These are phyloP conservation scores for Eudorina sp. DNA, from an alignment of 139 green algal species.

Conservation along the genomic window DNA sequence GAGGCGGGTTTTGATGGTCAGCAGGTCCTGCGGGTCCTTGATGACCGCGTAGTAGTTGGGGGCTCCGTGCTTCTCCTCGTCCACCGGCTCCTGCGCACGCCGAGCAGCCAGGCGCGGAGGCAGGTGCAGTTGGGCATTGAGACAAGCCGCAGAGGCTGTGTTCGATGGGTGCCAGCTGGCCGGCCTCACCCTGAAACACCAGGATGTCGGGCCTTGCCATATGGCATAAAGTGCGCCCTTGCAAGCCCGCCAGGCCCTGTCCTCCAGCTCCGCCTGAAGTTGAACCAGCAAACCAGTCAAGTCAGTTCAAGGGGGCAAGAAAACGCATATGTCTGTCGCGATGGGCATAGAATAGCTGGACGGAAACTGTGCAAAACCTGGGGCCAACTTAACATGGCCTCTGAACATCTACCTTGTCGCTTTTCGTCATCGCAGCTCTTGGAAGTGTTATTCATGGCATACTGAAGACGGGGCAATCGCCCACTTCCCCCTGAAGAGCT, in stretches of 20 bases:
- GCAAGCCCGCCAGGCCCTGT: conserved; percentile 4
- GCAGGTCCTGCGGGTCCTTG: conserved; percentile 42
- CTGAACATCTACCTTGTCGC: not conserved
- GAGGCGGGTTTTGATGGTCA: not conserved
- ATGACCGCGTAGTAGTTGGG: conserved; percentile 34
- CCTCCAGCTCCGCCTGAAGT: not conserved
- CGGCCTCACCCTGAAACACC: conserved; percentile 36
- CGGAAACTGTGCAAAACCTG: conserved; percentile 20
- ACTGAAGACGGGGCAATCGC: too few species aligned
- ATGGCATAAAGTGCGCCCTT: conserved; percentile 16
- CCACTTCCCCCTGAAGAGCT: too few species aligned
- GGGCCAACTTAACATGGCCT: not conserved
- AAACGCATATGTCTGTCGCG: too few species aligned
- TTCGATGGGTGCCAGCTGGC: too few species aligned
- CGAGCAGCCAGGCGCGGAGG: not conserved
- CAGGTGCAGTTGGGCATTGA: not conserved
- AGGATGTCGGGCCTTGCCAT: not conserved
- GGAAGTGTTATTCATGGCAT: not conserved
- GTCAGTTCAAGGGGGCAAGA: not conserved
- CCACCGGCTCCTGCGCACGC: conserved; percentile 20
- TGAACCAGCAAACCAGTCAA: not conserved
- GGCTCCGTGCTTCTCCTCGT: conserved; percentile 17
- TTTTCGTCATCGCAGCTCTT: not conserved
- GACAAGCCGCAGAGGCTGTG: not conserved
- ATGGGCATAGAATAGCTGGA: not conserved